Conservation (phyloP, 106 monocot species). For the Vanilla planifolia region DNA sequence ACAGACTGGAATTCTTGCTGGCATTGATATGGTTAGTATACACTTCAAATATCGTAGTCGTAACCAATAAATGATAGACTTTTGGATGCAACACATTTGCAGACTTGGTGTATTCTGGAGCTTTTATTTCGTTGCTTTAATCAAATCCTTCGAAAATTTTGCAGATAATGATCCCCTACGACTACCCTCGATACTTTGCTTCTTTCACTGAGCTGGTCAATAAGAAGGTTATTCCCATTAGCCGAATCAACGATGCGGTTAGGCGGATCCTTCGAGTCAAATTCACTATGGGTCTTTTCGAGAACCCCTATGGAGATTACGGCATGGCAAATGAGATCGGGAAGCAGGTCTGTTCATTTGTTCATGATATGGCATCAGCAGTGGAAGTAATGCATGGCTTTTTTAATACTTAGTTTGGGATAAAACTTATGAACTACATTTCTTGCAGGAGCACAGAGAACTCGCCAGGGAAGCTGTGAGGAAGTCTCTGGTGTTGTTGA, state of each 20-base stretch:
- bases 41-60: not conserved
- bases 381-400: not conserved
- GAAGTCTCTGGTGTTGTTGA: conserved; percentile 54
- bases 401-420: not conserved
- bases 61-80: too few species aligned
- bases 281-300: conserved; percentile 29
- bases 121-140: not conserved
- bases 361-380: not conserved
- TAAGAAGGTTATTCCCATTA: conserved; percentile 15
- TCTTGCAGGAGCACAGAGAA: conserved; percentile 40
- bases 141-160: not conserved
- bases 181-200: conserved; percentile 6
- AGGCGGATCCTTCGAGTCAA: conserved; percentile 25
- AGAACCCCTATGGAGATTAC: conserved; percentile 20
- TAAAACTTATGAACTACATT: not conserved
- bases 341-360: conserved; percentile 17
- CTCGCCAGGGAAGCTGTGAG: conserved; percentile 57
- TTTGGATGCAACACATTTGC: not conserved
- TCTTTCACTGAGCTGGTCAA: conserved; percentile 8
- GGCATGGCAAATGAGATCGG: conserved; percentile 18
- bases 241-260: conserved; percentile 22
- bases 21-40: conserved; percentile 62
- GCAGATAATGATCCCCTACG: conserved; percentile 25
- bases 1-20: conserved; percentile 37
- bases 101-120: not conserved